phyloP scores from a whole-genome alignment of 345 rosid genomes.

The Alliaria petiolata region DNA sequence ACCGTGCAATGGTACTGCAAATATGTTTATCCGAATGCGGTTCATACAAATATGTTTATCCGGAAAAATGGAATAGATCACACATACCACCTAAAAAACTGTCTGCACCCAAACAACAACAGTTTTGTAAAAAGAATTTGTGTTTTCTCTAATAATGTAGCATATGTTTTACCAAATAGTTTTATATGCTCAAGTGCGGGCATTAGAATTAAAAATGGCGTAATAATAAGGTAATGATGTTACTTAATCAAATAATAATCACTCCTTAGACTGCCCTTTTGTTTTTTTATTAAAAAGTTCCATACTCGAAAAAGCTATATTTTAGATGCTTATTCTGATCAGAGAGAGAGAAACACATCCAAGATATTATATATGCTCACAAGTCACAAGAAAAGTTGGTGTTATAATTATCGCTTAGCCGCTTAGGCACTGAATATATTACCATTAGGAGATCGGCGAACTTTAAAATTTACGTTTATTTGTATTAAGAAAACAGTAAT shows the following conservation, averaged over 20 bases:
- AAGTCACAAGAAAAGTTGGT: too few relatives aligned
- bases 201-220: not conserved
- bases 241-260: constrained; percentile 26
- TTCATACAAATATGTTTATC: too few relatives aligned
- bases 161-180: not conserved
- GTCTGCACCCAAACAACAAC: too few relatives aligned
- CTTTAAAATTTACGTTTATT: not conserved
- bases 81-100: too few relatives aligned
- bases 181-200: constrained; percentile 5
- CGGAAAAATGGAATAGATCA: too few relatives aligned
- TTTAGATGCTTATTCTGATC: constrained; percentile 32
- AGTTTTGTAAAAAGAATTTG: not conserved
- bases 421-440: not conserved
- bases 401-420: too few relatives aligned
- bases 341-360: too few relatives aligned
- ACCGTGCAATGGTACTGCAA: too few relatives aligned
- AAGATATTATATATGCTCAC: too few relatives aligned
- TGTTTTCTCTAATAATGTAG: not conserved
- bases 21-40: too few relatives aligned
- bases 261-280: not conserved
- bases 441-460: not conserved
- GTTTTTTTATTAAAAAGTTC: not conserved
- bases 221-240: constrained; percentile 29
- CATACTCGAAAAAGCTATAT: constrained; percentile 4
- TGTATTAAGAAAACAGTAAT: not conserved